These are phyloP conservation scores for Arthrobotrys iridis DNA, from an alignment of 2,329 filamentous ascomycete genomes.

Conservation along the genomic window DNA sequence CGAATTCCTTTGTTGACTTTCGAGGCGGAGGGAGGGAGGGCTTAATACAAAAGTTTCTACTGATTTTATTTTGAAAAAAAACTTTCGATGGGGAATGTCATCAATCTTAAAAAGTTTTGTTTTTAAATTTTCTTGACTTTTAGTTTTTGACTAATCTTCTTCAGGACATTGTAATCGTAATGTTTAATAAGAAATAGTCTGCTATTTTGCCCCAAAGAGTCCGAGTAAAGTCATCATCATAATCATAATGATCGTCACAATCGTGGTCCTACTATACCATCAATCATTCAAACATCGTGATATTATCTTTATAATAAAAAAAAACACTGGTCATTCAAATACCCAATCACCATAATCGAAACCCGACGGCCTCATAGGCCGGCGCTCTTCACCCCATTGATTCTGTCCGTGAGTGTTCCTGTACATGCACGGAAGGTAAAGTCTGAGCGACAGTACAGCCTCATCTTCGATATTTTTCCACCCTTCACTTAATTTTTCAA, in stretches of 20 bases:
- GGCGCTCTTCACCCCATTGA: background rate
- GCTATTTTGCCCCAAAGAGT: too few species aligned
- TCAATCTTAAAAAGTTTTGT: too few species aligned
- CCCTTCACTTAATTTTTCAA: background rate
- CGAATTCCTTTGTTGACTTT: background rate
- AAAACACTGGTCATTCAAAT: too few species aligned
- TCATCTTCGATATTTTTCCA: slow-evolving; percentile 16
- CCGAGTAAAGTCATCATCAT: too few species aligned
- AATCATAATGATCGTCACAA: too few species aligned
- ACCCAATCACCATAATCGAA: background rate
- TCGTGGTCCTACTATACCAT: too few species aligned
- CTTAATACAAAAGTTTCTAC: too few species aligned
- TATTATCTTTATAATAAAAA: too few species aligned
- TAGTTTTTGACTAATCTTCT: background rate
- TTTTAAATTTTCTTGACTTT: background rate
- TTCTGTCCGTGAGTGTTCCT: slow-evolving; percentile 22
- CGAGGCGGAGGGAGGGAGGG: too few species aligned
- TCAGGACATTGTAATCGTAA: background rate
- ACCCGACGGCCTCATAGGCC: background rate
- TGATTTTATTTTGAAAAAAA: too few species aligned
- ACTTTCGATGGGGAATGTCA: background rate
- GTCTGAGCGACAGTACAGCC: slow-evolving; percentile 1
- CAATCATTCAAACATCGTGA: too few species aligned
- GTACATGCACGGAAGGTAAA: slow-evolving; percentile 33
- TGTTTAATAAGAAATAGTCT: slow-evolving; percentile 1